Base-by-base conservation (phyloP, 495 filamentous ascomycete species). In the Xylaria telfairii region DNA sequence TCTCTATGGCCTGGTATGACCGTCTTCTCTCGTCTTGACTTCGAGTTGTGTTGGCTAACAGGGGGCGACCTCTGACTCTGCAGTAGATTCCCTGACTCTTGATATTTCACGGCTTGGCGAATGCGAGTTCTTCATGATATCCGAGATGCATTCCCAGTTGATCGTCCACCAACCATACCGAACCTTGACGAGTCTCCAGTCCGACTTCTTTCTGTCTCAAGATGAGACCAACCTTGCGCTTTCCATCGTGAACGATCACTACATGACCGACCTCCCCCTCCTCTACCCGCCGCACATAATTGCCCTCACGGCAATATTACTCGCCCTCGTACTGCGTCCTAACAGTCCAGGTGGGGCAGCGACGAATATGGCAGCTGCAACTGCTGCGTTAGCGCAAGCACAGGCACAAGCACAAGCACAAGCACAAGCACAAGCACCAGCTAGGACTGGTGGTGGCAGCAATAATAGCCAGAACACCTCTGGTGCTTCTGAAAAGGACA, bases 121-220 rank as follows among this genome's bases (percentile, higher is more conserved):
- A 84, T 97, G 93, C 85, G 96, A 99, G 80, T 99, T 99, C 81
- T 92, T 89, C 64, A 85, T 99, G 59, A 98, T 99, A 72, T 94
- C 93, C 1, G 95, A 97, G 79, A 92, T 99, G 91, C 92, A 89
- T 79, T 96, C 93, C 5, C 94, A 97, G 67, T 87, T 99, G 71
- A 98, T 99, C 78, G 84, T 97, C 17, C 95, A 98, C 78, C 95
- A 98, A 78, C 96, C 96, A n/a, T 99, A 99, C 79, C 93, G 95
- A 57, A 95, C 90, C 56, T 84, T 99, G 66, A 88, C 87, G 41
- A 88, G 90, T 61, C 86, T 98, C 39, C 91, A 93, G 74, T 78
- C 81, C 61, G 87, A 90, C 30, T 88, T 98, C 67, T 80, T 81
- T 28, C 85, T 99, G 24, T 89, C 86, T 60, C 87, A 87, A 57